Evolutionary conservation across 2,329 filamentous ascomycete genomes (phyloP).

Genomic region (Endothia cerciana): DNA sequence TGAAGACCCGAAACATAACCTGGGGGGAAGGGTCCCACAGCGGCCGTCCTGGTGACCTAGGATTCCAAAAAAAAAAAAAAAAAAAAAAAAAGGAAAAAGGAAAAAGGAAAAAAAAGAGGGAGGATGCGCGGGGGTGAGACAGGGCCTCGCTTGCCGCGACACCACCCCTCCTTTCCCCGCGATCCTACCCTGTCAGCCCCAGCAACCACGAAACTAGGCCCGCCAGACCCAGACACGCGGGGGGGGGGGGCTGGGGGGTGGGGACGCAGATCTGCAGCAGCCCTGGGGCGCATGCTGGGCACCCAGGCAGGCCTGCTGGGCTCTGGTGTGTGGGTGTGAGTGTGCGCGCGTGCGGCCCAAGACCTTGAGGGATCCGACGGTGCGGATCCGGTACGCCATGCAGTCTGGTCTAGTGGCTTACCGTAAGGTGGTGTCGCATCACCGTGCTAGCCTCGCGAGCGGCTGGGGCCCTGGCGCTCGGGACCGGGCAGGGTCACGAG

Average conservation of each 20-base stretch:
- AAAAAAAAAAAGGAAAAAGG: background rate
- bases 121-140: background rate
- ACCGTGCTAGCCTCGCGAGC: too few species aligned
- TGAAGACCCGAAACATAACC: background rate
- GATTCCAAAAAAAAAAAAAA: too few species aligned
- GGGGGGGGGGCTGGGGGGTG: too few species aligned
- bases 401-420: too few species aligned
- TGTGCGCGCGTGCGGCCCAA: constrained; percentile 1
- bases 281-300: background rate
- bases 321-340: too few species aligned
- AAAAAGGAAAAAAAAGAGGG: background rate
- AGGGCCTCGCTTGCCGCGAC: background rate
- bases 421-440: background rate
- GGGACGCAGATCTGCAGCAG: too few species aligned
- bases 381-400: constrained; percentile 15
- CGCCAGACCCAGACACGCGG: background rate
- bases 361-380: constrained; percentile 14
- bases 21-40: background rate
- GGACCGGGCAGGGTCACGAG: background rate
- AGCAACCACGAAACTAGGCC: too few species aligned
- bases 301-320: too few species aligned
- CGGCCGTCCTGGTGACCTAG: background rate
- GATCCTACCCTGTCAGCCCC: constrained; percentile 16
- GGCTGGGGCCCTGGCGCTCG: background rate
- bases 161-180: background rate